phyloP scores from a whole-genome alignment of 1,284 basidiomycete genomes.

The Heterobasidion occidentale region DNA sequence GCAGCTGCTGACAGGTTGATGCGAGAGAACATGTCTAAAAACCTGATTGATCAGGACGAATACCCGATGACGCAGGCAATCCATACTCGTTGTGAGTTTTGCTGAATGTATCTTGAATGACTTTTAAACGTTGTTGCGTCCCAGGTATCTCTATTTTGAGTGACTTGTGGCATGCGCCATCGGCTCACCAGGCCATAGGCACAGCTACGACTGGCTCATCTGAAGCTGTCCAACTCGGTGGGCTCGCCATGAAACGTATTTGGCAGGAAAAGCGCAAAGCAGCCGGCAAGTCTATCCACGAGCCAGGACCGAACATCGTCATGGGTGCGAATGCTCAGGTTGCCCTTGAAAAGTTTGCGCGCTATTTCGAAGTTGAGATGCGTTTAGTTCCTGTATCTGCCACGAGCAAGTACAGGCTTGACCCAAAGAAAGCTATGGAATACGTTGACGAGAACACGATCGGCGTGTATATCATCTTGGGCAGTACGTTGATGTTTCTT shows the following conservation, averaged over 20 bases:
- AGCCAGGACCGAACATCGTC: constrained; percentile 56
- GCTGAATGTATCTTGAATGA: constrained; percentile 48
- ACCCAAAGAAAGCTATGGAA: constrained; percentile 80
- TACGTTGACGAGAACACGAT: constrained; percentile 91
- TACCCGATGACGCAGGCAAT: constrained; percentile 76
- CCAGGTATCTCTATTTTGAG: constrained; percentile 74
- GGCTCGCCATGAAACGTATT: constrained; percentile 89
- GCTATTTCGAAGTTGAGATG: constrained; percentile 87
- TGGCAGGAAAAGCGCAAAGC: constrained; percentile 90
- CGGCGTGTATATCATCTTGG: constrained; percentile 74
- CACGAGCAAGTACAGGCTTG: constrained; percentile 76
- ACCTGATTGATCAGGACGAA: constrained; percentile 88
- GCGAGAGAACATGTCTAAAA: constrained; percentile 82
- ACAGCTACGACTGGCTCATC: constrained; percentile 93
- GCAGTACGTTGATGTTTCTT: constrained; percentile 34
- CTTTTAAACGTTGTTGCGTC: constrained; percentile 34
- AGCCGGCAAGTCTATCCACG: constrained; percentile 79
- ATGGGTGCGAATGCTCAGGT: constrained; percentile 34
- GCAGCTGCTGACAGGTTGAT: constrained; percentile 63
- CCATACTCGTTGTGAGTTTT: constrained; percentile 15
- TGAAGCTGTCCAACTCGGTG: constrained; percentile 91
- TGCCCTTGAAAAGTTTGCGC: constrained; percentile 77
- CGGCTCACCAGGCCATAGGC: constrained; percentile 67
- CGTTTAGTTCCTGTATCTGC: constrained; percentile 72
- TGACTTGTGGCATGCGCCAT: constrained; percentile 88